A percentile compares a stretch with the other conserved stretches of the same genome.
phyloP scores from a whole-genome alignment of 2,329 filamentous ascomycete species.

The Paecilomyces sp. region DNA sequence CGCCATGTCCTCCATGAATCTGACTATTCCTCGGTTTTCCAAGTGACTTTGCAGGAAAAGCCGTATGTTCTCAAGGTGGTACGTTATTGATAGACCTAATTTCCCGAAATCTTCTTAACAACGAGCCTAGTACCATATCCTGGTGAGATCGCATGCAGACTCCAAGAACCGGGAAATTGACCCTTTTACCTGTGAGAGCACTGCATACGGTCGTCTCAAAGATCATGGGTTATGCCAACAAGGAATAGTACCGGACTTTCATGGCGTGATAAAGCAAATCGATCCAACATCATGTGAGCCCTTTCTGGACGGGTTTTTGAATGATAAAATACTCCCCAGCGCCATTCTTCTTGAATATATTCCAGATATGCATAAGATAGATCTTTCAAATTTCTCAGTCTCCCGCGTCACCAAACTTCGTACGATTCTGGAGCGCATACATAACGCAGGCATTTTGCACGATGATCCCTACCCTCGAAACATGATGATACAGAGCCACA shows the following conservation, averaged over 20 bases:
- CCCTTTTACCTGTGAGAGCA: conserved; percentile 10
- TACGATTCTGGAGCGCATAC: conserved; percentile 9
- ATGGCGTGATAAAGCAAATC: conserved; percentile 2
- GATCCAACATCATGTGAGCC: neutral
- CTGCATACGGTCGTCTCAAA: conserved; percentile 12
- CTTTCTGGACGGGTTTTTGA: conserved; percentile 6
- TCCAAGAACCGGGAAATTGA: conserved; percentile 7
- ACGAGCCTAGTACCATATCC: conserved; percentile 8
- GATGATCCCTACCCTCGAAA: conserved; percentile 10
- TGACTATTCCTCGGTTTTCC: conserved; percentile 7
- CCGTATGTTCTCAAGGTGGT: conserved; percentile 12
- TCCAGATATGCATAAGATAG: conserved; percentile 6
- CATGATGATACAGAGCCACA: conserved; percentile 8
- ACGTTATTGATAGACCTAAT: neutral
- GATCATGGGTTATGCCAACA: conserved; percentile 4
- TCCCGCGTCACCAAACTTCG: conserved; percentile 2
- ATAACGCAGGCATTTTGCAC: conserved; percentile 8
- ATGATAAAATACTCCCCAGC: conserved; percentile 8
- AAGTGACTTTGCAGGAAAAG: conserved; percentile 6
- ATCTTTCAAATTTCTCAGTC: conserved; percentile 8
- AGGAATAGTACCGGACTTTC: conserved; percentile 2
- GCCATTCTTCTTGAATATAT: conserved; percentile 12
- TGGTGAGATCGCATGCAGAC: conserved; percentile 3
- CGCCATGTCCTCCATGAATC: conserved; percentile 3
- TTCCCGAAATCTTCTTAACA: neutral